A percentile compares a stretch with the other conserved stretches of the same genome.
phyloP scores from a whole-genome alignment of 176 grass and related monocot species.

The Raddia distichophylla region DNA sequence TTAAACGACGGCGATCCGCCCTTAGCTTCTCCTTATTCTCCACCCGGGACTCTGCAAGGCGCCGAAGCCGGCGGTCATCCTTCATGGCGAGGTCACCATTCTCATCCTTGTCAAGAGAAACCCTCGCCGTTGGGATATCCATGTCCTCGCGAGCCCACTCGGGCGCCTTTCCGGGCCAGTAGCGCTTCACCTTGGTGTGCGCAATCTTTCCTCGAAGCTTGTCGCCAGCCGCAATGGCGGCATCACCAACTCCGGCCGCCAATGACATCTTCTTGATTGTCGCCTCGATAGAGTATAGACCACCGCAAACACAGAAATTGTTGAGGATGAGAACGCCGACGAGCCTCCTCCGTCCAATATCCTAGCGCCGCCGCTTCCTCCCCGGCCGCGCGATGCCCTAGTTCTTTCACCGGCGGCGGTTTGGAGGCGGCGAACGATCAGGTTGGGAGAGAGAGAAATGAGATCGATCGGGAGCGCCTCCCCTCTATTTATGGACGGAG shows the following conservation, averaged over 20 bases:
- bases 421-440: no score
- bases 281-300: neutral
- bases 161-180: slow-evolving; percentile 77
- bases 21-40: slow-evolving; percentile 91
- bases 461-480: no score
- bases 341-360: no score
- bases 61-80: slow-evolving; percentile 72
- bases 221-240: slow-evolving; percentile 74
- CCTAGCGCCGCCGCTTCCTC: no score
- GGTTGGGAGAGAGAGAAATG: no score
- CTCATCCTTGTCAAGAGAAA: slow-evolving; percentile 61
- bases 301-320: slow-evolving; percentile 18
- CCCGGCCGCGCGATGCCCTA: no score
- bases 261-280: slow-evolving; percentile 68
- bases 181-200: slow-evolving; percentile 93
- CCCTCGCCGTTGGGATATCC: slow-evolving; percentile 42
- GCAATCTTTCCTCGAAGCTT: slow-evolving; percentile 91
- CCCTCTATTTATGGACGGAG: no score
- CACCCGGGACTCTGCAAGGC: slow-evolving; percentile 56
- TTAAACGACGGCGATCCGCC: slow-evolving; percentile 76
- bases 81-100: slow-evolving; percentile 50
- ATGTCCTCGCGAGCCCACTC: slow-evolving; percentile 63
- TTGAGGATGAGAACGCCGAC: no score
- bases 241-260: slow-evolving; percentile 69
- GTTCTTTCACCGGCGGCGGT: no score